Evolutionary conservation across 2,329 filamentous ascomycete species (phyloP), one percentile per base, ranked within the genome.

Genomic region (Fonsecaea nubica): DNA sequence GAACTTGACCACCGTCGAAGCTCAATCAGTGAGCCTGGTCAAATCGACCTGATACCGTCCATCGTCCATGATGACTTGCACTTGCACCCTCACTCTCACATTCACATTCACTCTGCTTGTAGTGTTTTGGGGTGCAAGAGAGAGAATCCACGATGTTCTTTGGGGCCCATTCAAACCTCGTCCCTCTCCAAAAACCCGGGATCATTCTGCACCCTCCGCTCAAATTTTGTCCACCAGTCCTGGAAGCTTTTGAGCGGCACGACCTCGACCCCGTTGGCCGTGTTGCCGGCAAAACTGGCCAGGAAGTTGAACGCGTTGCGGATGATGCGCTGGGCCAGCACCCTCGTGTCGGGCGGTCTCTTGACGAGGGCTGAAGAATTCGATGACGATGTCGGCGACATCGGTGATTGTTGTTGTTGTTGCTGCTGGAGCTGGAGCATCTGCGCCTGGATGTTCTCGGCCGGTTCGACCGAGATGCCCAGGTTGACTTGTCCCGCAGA

Each of bases 161-260:
- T 25, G 2, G 25, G 25, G 25, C 1, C 2, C 25, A 1, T 53
- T 66, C 45, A 70, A 36, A 66, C 65, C 70, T 87, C 86, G 63
- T 84, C 87, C 74, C 89, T 87, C 79, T 98, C 93, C 72, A 99
- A 81, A 77, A 99, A 99, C 6, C 87, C 87, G 0, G 95, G 94
- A 80, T 99, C 95, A 70, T 87, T 85, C 73, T 93, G 90, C 45
- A 99, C 86, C 75, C 89, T 90, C 68, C 87, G 87, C 82, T 99
- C 94, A 80, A 99, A 99, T 80, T 97, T 98, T 67, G 84, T 86
- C 95, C 96, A 99, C 95, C 96, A 99, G 65, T 96, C 92, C 80
- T 96, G 90, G 77, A 99, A 99, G 4, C 91, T 92, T 80, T 92
- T 95, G 70, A 99, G 80, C n/a, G 95, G 93, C 30, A 99, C 92